Conservation (phyloP, 2,329 filamentous ascomycete species). For the Leptographium procerum region DNA sequence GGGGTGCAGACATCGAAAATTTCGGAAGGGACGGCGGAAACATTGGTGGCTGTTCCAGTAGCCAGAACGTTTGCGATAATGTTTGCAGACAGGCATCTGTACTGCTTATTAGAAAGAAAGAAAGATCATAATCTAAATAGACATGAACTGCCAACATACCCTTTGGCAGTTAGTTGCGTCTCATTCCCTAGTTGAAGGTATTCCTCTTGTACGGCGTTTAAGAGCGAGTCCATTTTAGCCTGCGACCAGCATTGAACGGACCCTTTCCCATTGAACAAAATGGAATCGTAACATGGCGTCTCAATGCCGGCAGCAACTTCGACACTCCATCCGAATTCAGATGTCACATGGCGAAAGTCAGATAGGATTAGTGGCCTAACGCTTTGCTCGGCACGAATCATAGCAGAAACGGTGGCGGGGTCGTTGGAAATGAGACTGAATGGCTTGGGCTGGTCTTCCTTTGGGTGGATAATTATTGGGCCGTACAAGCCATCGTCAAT, state of each 20-base stretch:
- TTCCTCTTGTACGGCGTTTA: constrained; percentile 19
- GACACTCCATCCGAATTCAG: constrained; percentile 21
- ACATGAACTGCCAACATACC: constrained; percentile 17
- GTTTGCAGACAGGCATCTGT: constrained; percentile 26
- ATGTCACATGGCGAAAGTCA: constrained; percentile 45
- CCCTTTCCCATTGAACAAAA: constrained; percentile 53
- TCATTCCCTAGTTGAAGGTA: constrained; percentile 19
- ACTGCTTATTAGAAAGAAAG: neutral
- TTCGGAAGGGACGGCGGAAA: constrained; percentile 27
- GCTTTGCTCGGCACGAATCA: constrained; percentile 35
- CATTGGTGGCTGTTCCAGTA: constrained; percentile 16
- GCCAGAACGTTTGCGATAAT: constrained; percentile 25
- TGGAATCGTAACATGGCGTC: constrained; percentile 45
- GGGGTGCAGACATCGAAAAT: constrained; percentile 35
- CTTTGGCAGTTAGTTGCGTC: constrained; percentile 28
- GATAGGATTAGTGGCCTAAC: constrained; percentile 38
- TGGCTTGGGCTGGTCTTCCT: constrained; percentile 24
- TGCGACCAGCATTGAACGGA: constrained; percentile 37
- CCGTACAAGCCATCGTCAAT: constrained; percentile 51
- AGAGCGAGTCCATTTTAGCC: constrained; percentile 29
- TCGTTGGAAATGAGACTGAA: constrained; percentile 36
- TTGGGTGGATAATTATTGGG: constrained; percentile 37
- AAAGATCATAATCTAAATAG: neutral
- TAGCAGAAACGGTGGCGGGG: constrained; percentile 26
- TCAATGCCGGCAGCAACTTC: constrained; percentile 33